Conservation (phyloP, 148 eudicot genomes). For the Polygonum aviculare region DNA sequence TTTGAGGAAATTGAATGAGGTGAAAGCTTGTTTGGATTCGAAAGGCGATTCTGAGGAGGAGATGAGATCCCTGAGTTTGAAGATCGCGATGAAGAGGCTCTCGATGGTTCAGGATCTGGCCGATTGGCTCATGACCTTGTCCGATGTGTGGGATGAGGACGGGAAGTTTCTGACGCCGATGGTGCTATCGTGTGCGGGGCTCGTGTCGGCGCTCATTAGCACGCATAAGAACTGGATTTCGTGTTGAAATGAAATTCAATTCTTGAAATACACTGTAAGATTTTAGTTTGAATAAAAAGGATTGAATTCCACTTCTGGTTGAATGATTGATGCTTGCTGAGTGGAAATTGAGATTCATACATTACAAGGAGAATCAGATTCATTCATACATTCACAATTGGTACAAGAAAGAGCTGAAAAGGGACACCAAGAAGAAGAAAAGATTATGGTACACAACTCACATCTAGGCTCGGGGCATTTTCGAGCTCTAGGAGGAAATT, state of each 20-base stretch:
- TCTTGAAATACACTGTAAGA: no score
- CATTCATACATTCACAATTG: conserved; percentile 6
- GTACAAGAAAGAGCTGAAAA: not conserved
- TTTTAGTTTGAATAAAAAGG: no score
- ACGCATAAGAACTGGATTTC: conserved; percentile 86
- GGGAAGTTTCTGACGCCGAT: conserved; percentile 52
- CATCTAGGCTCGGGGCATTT: not conserved
- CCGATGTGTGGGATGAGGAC: conserved; percentile 60
- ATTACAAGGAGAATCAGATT: not conserved
- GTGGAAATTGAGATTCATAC: not conserved
- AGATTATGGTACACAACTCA: not conserved
- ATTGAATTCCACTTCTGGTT: no score
- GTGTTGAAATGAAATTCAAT: conserved; percentile 29
- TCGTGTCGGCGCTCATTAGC: conserved; percentile 74
- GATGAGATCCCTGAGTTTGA: conserved; percentile 44
- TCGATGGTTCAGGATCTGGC: conserved; percentile 84
- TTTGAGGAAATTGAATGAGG: conserved; percentile 37
- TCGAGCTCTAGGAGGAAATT: conserved; percentile 2
- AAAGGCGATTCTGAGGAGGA: conserved; percentile 40
- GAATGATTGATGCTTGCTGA: not conserved
- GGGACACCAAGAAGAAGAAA: not conserved
- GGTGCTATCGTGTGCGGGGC: conserved; percentile 63
- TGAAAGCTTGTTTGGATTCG: conserved; percentile 36
- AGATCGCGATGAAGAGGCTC: conserved; percentile 60
- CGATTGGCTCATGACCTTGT: conserved; percentile 84